phyloP scores from a whole-genome alignment of 2,329 filamentous ascomycete genomes.

The Sclerotinia subarctica region DNA sequence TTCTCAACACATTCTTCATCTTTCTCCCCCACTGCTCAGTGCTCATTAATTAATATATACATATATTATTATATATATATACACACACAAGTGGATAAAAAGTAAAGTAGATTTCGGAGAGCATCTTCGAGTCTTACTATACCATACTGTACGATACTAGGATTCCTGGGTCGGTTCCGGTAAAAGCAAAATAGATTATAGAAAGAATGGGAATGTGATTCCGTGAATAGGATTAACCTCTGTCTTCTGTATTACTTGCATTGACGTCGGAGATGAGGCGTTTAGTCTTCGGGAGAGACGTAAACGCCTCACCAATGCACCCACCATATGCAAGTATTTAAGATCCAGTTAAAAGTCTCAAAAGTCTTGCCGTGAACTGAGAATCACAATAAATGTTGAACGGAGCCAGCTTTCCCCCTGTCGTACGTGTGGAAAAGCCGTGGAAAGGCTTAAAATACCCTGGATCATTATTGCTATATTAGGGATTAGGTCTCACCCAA shows the following conservation, averaged over 20 bases:
- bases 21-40: neutral
- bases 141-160: no score
- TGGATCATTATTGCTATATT: neutral
- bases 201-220: neutral
- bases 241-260: neutral
- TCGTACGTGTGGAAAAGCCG: neutral
- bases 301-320: neutral
- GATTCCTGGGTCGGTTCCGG: neutral
- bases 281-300: neutral
- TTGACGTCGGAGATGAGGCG: slow-evolving; percentile 17
- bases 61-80: no score
- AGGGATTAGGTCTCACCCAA: slow-evolving; percentile 5
- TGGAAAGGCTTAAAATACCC: neutral
- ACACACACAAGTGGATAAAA: neutral
- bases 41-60: neutral
- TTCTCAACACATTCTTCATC: slow-evolving; percentile 10
- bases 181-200: neutral
- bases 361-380: neutral
- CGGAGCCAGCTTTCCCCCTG: neutral
- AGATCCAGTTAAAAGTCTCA: neutral
- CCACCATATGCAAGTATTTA: neutral
- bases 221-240: neutral
- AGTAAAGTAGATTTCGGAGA: neutral
- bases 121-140: neutral
- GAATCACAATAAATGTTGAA: neutral